Evolutionary conservation across 441 rosid genomes (phyloP).

Genomic region (Aquilaria agallochum): DNA sequence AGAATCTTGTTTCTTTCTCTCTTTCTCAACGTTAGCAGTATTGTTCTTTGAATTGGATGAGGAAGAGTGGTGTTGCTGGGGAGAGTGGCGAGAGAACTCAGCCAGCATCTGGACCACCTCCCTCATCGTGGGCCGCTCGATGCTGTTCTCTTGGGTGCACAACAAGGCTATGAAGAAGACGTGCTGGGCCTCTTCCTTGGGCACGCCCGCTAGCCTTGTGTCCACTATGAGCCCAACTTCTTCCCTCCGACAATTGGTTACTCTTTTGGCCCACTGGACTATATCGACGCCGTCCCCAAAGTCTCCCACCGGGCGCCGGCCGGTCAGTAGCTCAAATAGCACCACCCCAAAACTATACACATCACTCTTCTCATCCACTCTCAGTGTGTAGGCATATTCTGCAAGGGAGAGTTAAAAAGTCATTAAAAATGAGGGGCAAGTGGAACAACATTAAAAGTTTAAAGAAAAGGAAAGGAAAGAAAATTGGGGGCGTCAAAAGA

Average conservation of each 20-base stretch:
- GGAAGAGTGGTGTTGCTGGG: slow-evolving; percentile 32
- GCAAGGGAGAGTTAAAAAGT: not conserved
- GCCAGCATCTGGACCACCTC: slow-evolving; percentile 53
- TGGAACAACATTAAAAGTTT: not conserved
- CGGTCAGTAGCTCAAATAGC: slow-evolving; percentile 34
- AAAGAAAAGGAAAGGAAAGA: not conserved
- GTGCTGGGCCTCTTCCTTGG: slow-evolving; percentile 39
- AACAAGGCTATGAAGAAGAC: slow-evolving; percentile 37
- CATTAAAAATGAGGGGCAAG: not conserved
- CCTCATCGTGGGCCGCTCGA: slow-evolving; percentile 49
- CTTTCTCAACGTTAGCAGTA: slow-evolving; percentile 13
- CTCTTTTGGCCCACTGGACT: slow-evolving; percentile 38
- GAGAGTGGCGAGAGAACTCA: slow-evolving; percentile 35
- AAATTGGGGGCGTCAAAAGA: not conserved
- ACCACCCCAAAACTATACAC: slow-evolving; percentile 18
- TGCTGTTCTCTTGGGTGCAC: slow-evolving; percentile 43
- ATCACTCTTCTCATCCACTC: slow-evolving; percentile 49
- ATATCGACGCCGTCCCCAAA: slow-evolving; percentile 45
- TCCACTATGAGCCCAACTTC: slow-evolving; percentile 29
- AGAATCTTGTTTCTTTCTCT: slow-evolving; percentile 14
- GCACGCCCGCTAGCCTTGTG: slow-evolving; percentile 27
- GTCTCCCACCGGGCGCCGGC: slow-evolving; percentile 39
- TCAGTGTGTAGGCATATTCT: slow-evolving; percentile 48
- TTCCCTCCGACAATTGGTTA: slow-evolving; percentile 27
- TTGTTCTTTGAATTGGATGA: slow-evolving; percentile 17